A percentile compares a stretch with the other conserved stretches of the same genome.
These are phyloP conservation scores for Cladophialophora immunda DNA, from an alignment of 2,329 filamentous ascomycete genomes.

Conservation along the genomic window DNA sequence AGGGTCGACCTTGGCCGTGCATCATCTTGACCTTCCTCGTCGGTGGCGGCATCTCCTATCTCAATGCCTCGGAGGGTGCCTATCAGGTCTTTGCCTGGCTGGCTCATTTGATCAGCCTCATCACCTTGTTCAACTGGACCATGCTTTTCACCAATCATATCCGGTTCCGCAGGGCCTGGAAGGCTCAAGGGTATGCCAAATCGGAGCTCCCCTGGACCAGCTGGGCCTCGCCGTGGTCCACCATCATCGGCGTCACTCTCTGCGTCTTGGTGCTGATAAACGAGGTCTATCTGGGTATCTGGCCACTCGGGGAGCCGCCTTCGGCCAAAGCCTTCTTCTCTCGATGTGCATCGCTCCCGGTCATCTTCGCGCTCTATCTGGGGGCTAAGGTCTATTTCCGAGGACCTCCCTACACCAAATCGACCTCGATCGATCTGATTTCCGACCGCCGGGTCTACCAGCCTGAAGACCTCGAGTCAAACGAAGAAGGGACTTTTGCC, in stretches of 20 bases:
- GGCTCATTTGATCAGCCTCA: constrained; percentile 57
- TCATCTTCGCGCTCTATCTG: constrained; percentile 54
- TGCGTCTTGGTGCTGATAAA: constrained; percentile 56
- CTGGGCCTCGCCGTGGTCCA: constrained; percentile 55
- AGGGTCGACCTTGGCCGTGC: constrained; percentile 60
- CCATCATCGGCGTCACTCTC: constrained; percentile 55
- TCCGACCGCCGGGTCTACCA: constrained; percentile 24
- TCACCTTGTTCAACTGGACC: constrained; percentile 55
- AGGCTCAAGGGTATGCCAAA: constrained; percentile 48
- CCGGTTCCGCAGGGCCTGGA: constrained; percentile 55
- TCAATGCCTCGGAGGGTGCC: constrained; percentile 55
- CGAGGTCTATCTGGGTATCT: constrained; percentile 59
- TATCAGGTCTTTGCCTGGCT: constrained; percentile 59
- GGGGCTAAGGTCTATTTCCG: constrained; percentile 53
- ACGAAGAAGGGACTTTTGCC: no score
- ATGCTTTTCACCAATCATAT: constrained; percentile 56
- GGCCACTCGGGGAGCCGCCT: constrained; percentile 49
- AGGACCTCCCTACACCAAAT: constrained; percentile 35
- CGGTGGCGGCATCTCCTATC: constrained; percentile 64
- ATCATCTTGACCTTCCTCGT: constrained; percentile 55
- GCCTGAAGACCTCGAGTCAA: constrained; percentile 3
- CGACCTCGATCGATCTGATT: constrained; percentile 24
- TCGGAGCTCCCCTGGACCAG: constrained; percentile 55
- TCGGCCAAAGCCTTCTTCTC: constrained; percentile 57
- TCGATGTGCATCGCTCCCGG: constrained; percentile 56